These are phyloP conservation scores for Elsinoe fawcettii DNA, from an alignment of 2,329 filamentous ascomycete species.

Conservation along the genomic window DNA sequence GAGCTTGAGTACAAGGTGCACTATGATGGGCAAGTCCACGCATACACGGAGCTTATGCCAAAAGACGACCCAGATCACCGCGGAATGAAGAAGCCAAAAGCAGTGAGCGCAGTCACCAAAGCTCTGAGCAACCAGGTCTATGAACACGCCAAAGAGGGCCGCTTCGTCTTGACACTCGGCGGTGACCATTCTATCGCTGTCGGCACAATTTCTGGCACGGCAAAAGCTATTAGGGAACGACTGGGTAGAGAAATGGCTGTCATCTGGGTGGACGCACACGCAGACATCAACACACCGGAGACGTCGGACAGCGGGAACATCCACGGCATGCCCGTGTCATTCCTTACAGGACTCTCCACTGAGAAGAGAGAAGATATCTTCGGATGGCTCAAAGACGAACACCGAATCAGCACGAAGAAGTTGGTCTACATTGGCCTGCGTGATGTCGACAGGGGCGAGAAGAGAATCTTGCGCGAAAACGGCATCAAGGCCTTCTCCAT, in stretches of 20 bases:
- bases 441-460: slow-evolving; percentile 90
- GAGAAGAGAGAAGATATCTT: slow-evolving; percentile 73
- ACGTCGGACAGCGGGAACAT: slow-evolving; percentile 84
- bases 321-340: slow-evolving; percentile 95
- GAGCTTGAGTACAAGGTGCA: slow-evolving; percentile 85
- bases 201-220: slow-evolving; percentile 80
- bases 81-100: slow-evolving; percentile 86
- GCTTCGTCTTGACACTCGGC: slow-evolving; percentile 85
- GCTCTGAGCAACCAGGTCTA: slow-evolving; percentile 79
- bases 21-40: slow-evolving; percentile 75
- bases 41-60: slow-evolving; percentile 69
- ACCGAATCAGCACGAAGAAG: slow-evolving; percentile 66
- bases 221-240: slow-evolving; percentile 77
- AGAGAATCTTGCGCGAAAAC: slow-evolving; percentile 79
- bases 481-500: slow-evolving; percentile 95
- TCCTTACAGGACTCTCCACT: slow-evolving; percentile 75
- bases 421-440: slow-evolving; percentile 93
- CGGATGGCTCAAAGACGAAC: slow-evolving; percentile 75
- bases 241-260: slow-evolving; percentile 78
- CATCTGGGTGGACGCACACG: slow-evolving; percentile 97
- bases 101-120: slow-evolving; percentile 77
- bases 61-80: slow-evolving; percentile 68
- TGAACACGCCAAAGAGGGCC: slow-evolving; percentile 70
- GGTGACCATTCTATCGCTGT: slow-evolving; percentile 97
- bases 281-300: slow-evolving; percentile 96